These are phyloP conservation scores for Diaporthe vexans DNA, from an alignment of 2,329 filamentous ascomycete species.

Conservation along the genomic window DNA sequence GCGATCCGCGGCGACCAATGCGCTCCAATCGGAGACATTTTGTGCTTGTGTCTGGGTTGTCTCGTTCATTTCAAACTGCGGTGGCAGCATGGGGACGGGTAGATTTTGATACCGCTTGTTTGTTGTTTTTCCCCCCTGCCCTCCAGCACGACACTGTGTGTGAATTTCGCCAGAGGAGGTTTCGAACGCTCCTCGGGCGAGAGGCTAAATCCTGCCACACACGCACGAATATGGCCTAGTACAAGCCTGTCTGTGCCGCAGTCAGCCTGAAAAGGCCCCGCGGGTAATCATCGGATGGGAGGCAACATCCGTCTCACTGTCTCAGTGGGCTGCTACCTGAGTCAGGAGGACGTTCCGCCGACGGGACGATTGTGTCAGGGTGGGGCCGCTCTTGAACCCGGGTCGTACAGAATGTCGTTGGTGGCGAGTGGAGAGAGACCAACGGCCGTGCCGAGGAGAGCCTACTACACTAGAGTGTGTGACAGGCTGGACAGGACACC, in stretches of 20 bases:
- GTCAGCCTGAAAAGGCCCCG: background rate
- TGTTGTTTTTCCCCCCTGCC: background rate
- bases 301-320: constrained; percentile 6
- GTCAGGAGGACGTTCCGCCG: constrained; percentile 9
- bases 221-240: background rate
- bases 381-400: constrained; percentile 1
- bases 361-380: constrained; percentile 22
- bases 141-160: background rate
- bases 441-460: constrained; percentile 23
- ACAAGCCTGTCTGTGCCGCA: background rate
- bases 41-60: background rate
- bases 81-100: constrained; percentile 10
- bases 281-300: constrained; percentile 24
- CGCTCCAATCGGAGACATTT: constrained; percentile 1
- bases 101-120: background rate
- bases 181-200: background rate
- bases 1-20: background rate
- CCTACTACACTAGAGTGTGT: constrained; percentile 1
- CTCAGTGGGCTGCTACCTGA: background rate
- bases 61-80: background rate
- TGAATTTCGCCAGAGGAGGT: background rate
- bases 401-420: background rate
- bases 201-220: background rate
- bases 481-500: too few relatives aligned
- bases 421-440: constrained; percentile 6